Evolutionary conservation across 306 rosid species (phyloP).

Genomic region (Senna tora): DNA sequence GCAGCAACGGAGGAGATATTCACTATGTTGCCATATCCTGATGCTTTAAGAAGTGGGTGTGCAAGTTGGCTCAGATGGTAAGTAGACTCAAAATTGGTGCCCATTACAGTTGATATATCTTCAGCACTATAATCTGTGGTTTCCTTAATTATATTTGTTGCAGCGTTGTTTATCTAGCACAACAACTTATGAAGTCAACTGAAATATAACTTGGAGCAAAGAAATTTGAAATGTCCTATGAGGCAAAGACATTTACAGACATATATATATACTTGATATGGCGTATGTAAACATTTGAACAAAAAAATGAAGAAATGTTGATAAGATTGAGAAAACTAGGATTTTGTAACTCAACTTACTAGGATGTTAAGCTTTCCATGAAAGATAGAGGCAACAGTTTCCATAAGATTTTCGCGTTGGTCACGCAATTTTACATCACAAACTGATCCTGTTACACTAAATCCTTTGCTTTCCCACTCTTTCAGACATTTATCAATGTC

Average conservation of each 20-base stretch:
- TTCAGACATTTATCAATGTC: conserved; percentile 39
- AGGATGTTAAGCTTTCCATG: conserved; percentile 49
- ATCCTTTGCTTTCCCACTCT: conserved; percentile 46
- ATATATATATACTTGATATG: too few species aligned
- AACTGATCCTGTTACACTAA: conserved; percentile 42
- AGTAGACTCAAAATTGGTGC: conserved; percentile 46
- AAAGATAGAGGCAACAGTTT: conserved; percentile 33
- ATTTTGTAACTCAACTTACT: conserved; percentile 19
- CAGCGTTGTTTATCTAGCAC: conserved; percentile 53
- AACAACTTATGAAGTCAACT: neutral
- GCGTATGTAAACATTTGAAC: too few species aligned
- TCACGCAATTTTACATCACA: conserved; percentile 38
- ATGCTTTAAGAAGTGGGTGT: conserved; percentile 52
- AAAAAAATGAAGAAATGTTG: too few species aligned
- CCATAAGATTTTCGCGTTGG: conserved; percentile 41
- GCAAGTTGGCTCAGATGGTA: conserved; percentile 54
- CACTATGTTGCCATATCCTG: conserved; percentile 44
- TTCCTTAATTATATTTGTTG: neutral
- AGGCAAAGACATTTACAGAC: too few species aligned
- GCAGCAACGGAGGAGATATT: conserved; percentile 47
- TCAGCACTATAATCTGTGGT: conserved; percentile 38
- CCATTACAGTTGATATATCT: conserved; percentile 41
- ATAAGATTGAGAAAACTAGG: too few species aligned
- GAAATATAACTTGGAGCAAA: too few species aligned
- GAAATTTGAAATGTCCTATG: too few species aligned